These are phyloP conservation scores for Fusarium coffeatum DNA, from an alignment of 2,329 filamentous ascomycete species.

Conservation along the genomic window DNA sequence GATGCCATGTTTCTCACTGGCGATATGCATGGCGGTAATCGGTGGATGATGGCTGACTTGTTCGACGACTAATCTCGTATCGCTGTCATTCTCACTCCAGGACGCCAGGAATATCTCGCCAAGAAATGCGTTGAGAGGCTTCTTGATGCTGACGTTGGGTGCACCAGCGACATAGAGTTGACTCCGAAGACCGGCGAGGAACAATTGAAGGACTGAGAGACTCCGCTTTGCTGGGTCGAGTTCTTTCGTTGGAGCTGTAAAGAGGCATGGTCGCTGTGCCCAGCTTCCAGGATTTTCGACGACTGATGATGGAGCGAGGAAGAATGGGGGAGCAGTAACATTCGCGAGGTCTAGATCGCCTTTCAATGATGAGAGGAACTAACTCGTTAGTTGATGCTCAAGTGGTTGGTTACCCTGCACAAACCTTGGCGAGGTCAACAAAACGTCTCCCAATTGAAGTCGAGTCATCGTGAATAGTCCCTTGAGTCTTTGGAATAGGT, in stretches of 20 bases:
- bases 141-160: slow-evolving; percentile 61
- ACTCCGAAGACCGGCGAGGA: slow-evolving; percentile 59
- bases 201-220: slow-evolving; percentile 60
- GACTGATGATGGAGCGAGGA: slow-evolving; percentile 61
- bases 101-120: slow-evolving; percentile 62
- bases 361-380: slow-evolving; percentile 50
- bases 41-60: slow-evolving; percentile 66
- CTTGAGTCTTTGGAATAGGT: slow-evolving; percentile 13
- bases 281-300: slow-evolving; percentile 64
- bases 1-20: slow-evolving; percentile 56
- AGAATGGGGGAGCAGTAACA: slow-evolving; percentile 62
- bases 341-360: slow-evolving; percentile 61
- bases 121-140: slow-evolving; percentile 65
- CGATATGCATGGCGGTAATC: slow-evolving; percentile 64
- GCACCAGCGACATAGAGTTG: slow-evolving; percentile 62
- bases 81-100: slow-evolving; percentile 49
- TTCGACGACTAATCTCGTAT: slow-evolving; percentile 54
- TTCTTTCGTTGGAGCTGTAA: slow-evolving; percentile 60
- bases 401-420: not conserved
- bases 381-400: not conserved
- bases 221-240: slow-evolving; percentile 56
- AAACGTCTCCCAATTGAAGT: slow-evolving; percentile 34
- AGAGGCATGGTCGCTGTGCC: slow-evolving; percentile 61
- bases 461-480: slow-evolving; percentile 27
- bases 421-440: slow-evolving; percentile 34